phyloP scores from a whole-genome alignment of 805 yeast genomes.

The Pichia occidentalis region DNA sequence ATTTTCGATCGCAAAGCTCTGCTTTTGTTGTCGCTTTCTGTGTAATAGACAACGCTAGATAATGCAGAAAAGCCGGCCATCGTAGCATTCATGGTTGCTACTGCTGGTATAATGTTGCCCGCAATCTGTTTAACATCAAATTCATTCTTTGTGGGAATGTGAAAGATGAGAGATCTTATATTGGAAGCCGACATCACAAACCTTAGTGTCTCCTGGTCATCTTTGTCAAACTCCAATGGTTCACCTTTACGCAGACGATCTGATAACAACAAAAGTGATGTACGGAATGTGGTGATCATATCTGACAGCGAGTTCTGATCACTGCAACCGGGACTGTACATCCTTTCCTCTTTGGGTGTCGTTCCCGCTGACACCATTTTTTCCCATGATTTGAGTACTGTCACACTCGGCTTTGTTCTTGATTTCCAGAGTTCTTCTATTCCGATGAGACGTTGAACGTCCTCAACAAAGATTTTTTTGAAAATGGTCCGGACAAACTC shows the following conservation, averaged over 20 bases:
- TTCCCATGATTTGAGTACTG: too few species aligned
- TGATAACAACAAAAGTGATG: slow-evolving; percentile 45
- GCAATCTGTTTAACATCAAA: slow-evolving; percentile 93
- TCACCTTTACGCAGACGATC: slow-evolving; percentile 36
- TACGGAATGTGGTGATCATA: slow-evolving; percentile 52
- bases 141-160: slow-evolving; percentile 63
- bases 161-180: slow-evolving; percentile 63
- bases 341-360: too few species aligned
- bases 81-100: slow-evolving; percentile 95
- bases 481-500: slow-evolving; percentile 41
- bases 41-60: slow-evolving; percentile 53
- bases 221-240: slow-evolving; percentile 76
- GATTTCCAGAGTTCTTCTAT: slow-evolving; percentile 77
- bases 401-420: slow-evolving; percentile 67
- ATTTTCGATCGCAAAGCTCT: slow-evolving; percentile 34
- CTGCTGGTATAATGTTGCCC: slow-evolving; percentile 97
- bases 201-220: slow-evolving; percentile 83
- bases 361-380: too few species aligned
- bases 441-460: slow-evolving; percentile 63
- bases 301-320: too few species aligned
- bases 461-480: slow-evolving; percentile 59
- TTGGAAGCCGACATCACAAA: slow-evolving; percentile 87
- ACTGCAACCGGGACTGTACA: too few species aligned
- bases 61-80: slow-evolving; percentile 84
- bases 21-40: slow-evolving; percentile 15